Evolutionary conservation across 2,329 filamentous ascomycete genomes (phyloP).

Genomic region (Monosporascus sp.): DNA sequence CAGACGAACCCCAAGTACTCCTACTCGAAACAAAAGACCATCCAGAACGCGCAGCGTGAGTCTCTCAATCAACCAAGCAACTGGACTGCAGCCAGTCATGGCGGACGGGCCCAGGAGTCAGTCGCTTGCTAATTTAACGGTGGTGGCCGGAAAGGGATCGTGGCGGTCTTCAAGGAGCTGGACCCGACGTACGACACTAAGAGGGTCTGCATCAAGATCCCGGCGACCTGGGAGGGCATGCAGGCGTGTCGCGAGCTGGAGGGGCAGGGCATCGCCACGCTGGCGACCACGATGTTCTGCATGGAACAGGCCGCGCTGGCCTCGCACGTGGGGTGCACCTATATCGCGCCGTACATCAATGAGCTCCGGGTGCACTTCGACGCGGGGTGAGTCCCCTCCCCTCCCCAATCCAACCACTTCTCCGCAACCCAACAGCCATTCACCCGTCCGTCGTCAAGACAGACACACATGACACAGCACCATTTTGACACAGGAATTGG

Average conservation of each 20-base stretch:
- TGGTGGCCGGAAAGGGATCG: constrained; percentile 36
- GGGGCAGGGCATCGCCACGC: constrained; percentile 47
- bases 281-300: constrained; percentile 60
- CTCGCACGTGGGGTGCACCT: constrained; percentile 51
- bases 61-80: constrained; percentile 1
- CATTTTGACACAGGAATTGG: neutral
- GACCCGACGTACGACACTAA: constrained; percentile 38
- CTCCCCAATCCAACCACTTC: neutral
- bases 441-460: too few species aligned
- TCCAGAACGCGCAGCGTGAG: constrained; percentile 47
- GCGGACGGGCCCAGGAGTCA: neutral
- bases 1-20: constrained; percentile 55
- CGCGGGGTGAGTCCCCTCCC: constrained; percentile 30
- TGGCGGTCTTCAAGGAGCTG: constrained; percentile 40
- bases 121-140: neutral
- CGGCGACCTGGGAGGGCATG: constrained; percentile 58
- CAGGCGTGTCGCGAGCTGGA: constrained; percentile 53
- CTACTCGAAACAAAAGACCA: constrained; percentile 43
- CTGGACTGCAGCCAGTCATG: constrained; percentile 2
- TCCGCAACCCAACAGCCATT: neutral
- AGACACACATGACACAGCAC: too few species aligned
- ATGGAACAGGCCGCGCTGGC: constrained; percentile 56
- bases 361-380: constrained; percentile 60
- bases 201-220: constrained; percentile 59
- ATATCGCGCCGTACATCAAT: constrained; percentile 63